These are phyloP conservation scores for Boletus sp. DNA, from an alignment of 1,284 basidiomycete species.

Conservation along the genomic window DNA sequence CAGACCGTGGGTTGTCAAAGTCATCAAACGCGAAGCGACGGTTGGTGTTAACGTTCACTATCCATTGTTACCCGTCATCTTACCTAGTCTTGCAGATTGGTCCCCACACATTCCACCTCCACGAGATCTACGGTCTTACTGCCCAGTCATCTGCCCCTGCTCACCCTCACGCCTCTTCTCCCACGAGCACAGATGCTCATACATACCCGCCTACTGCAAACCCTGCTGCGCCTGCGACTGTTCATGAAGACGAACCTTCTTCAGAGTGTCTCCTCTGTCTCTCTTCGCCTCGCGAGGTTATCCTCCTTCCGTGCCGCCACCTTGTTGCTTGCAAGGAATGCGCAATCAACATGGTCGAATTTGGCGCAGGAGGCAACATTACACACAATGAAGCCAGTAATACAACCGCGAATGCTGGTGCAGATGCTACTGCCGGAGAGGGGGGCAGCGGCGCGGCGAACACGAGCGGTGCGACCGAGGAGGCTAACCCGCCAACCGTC, in stretches of 20 bases:
- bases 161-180: slow-evolving; percentile 38
- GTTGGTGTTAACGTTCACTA: slow-evolving; percentile 39
- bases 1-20: slow-evolving; percentile 81
- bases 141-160: slow-evolving; percentile 47
- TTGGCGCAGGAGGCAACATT: slow-evolving; percentile 84
- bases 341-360: slow-evolving; percentile 91
- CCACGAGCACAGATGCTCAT: slow-evolving; percentile 39
- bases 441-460: slow-evolving; percentile 22
- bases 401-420: slow-evolving; percentile 2
- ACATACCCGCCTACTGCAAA: slow-evolving; percentile 51
- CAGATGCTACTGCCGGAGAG: slow-evolving; percentile 14
- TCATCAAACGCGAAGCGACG: slow-evolving; percentile 83
- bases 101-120: slow-evolving; percentile 84
- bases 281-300: slow-evolving; percentile 81
- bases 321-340: slow-evolving; percentile 90
- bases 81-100: slow-evolving; percentile 57
- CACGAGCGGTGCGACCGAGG: slow-evolving; percentile 18
- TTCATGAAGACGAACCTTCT: slow-evolving; percentile 67
- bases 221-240: slow-evolving; percentile 22
- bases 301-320: slow-evolving; percentile 85
- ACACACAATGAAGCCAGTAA: slow-evolving; percentile 52
- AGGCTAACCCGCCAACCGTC: slow-evolving; percentile 23
- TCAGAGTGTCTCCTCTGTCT: slow-evolving; percentile 88
- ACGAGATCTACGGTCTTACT: slow-evolving; percentile 87
- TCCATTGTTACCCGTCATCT: slow-evolving; percentile 5